Conservation (phyloP, 257 asterid species). For the Solanum tarapatanum region DNA sequence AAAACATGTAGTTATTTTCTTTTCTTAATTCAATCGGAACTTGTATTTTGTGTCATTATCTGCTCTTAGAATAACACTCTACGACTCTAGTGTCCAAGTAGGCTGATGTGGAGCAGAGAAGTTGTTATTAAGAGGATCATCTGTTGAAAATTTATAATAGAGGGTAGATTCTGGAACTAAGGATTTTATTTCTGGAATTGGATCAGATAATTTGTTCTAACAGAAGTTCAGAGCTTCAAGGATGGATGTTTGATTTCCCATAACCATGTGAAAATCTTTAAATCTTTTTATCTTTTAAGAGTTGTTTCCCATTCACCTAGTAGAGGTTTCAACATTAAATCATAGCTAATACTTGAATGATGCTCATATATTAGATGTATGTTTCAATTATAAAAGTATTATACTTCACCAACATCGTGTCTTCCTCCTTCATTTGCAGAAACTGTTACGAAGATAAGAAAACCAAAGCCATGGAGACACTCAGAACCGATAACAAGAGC, state of each 20-base stretch:
- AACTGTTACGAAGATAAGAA: constrained; percentile 42
- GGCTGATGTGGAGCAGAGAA: not conserved
- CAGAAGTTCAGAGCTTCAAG: not conserved
- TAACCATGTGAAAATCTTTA: not conserved
- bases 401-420: not conserved
- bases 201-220: not conserved
- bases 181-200: not conserved
- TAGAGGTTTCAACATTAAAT: not conserved
- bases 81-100: not conserved
- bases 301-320: not conserved
- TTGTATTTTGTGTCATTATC: not conserved
- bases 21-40: not conserved
- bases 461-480: constrained; percentile 73
- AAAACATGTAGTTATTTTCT: not conserved
- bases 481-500: constrained; percentile 50
- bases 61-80: not conserved
- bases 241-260: not conserved
- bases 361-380: not conserved
- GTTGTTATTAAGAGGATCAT: not conserved
- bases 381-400: not conserved
- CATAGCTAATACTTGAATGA: not conserved
- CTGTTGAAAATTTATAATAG: not conserved
- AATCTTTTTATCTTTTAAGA: not conserved
- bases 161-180: not conserved
- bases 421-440: constrained; percentile 20